These are phyloP conservation scores for Ampelocalamus luodianensis DNA, from an alignment of 176 grass and related monocot genomes.

Conservation along the genomic window DNA sequence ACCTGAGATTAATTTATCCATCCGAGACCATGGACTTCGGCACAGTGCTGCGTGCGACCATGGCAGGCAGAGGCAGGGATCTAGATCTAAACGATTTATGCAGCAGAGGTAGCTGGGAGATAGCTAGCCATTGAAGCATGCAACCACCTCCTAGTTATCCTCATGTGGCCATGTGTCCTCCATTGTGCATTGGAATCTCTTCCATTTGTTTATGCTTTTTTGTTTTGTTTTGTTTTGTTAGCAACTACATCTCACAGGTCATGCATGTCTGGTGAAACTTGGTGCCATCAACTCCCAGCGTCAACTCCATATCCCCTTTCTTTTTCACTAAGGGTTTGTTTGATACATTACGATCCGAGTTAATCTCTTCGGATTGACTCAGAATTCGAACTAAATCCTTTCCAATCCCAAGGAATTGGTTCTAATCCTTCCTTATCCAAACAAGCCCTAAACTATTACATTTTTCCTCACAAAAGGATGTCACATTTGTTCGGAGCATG, in stretches of 20 bases:
- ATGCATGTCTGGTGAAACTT: neutral
- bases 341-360: no score
- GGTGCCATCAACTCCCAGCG: neutral
- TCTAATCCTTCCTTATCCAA: no score
- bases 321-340: no score
- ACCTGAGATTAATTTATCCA: neutral
- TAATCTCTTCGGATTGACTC: no score
- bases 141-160: constrained; percentile 14
- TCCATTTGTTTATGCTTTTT: neutral
- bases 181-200: neutral
- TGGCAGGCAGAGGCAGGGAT: constrained; percentile 15
- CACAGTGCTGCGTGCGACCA: constrained; percentile 4
- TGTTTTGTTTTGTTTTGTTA: neutral
- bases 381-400: no score
- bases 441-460: no score
- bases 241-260: neutral
- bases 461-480: no score
- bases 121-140: neutral
- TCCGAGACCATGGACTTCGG: constrained; percentile 3
- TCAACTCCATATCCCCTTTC: no score
- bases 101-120: neutral
- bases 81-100: constrained; percentile 24
- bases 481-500: neutral
- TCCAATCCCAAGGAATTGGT: no score
- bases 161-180: constrained; percentile 23